A percentile compares a stretch with the other conserved stretches of the same genome.
Conservation (phyloP, 495 filamentous ascomycete species). For the Cercophora sp. region DNA sequence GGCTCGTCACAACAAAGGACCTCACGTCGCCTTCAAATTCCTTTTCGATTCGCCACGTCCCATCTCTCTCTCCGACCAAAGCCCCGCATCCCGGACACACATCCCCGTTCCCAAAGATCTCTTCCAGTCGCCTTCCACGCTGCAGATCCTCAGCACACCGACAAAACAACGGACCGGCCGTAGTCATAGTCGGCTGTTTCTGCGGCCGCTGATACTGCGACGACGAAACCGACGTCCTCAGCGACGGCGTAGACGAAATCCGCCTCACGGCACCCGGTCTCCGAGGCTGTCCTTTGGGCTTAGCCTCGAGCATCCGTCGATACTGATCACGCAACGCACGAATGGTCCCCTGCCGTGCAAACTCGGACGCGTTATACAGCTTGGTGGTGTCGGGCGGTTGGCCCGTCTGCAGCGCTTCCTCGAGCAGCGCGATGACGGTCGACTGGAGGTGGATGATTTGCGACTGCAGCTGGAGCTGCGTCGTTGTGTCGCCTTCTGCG, state of each 20-base stretch:
- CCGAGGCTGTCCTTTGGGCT: too few species aligned
- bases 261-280: conserved; percentile 16
- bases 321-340: conserved; percentile 35
- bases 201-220: too few species aligned
- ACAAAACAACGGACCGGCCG: not conserved
- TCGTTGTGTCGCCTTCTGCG: conserved; percentile 33
- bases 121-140: conserved; percentile 3
- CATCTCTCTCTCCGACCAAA: conserved; percentile 3
- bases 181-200: not conserved
- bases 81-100: conserved; percentile 22
- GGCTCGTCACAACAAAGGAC: conserved; percentile 25
- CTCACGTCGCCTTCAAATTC: conserved; percentile 24
- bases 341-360: conserved; percentile 32
- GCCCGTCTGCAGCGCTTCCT: conserved; percentile 29
- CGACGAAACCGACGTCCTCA: too few species aligned
- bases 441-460: conserved; percentile 34
- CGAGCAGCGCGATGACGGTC: conserved; percentile 30
- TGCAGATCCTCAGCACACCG: not conserved
- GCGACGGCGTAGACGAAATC: conserved; percentile 26
- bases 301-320: conserved; percentile 26
- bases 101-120: not conserved
- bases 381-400: conserved; percentile 20
- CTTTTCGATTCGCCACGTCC: conserved; percentile 30
- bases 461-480: conserved; percentile 34
- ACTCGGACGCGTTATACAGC: conserved; percentile 34